Evolutionary conservation across 352 stramenopile genomes (phyloP).

Genomic region (Globisporangium mamillatum): DNA sequence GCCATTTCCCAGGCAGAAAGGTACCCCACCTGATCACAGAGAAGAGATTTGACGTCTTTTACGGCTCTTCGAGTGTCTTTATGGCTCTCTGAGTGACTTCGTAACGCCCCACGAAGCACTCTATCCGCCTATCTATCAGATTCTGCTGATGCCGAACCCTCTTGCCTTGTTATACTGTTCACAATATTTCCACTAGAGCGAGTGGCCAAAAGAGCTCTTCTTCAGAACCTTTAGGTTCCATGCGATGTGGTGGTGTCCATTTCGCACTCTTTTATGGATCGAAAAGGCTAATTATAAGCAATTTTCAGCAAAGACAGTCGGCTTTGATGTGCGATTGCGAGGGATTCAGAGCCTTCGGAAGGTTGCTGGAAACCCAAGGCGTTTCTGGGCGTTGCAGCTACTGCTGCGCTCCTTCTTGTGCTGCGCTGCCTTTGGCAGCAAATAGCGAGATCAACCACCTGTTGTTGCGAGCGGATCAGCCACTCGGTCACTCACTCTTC

Average conservation of each 20-base stretch:
- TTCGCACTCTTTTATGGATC: not conserved
- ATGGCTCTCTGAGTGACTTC: not conserved
- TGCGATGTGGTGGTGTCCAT: not conserved
- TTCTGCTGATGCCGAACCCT: not conserved
- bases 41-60: not conserved
- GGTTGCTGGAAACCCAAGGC: not conserved
- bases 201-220: not conserved
- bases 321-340: not conserved
- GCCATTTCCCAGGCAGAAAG: not conserved
- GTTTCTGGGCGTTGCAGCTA: not conserved
- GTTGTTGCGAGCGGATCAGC: not conserved
- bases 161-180: not conserved
- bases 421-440: not conserved
- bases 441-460: not conserved
- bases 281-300: not conserved
- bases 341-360: not conserved
- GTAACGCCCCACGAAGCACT: not conserved
- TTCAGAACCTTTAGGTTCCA: not conserved
- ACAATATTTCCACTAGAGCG: not conserved
- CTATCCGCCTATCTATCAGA: not conserved
- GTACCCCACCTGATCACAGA: not conserved
- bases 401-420: not conserved
- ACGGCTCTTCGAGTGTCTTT: not conserved
- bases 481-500: constrained; percentile 3
- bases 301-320: not conserved